Conservation (phyloP, 345 rosid genomes). For the Corchorus capsularis region DNA sequence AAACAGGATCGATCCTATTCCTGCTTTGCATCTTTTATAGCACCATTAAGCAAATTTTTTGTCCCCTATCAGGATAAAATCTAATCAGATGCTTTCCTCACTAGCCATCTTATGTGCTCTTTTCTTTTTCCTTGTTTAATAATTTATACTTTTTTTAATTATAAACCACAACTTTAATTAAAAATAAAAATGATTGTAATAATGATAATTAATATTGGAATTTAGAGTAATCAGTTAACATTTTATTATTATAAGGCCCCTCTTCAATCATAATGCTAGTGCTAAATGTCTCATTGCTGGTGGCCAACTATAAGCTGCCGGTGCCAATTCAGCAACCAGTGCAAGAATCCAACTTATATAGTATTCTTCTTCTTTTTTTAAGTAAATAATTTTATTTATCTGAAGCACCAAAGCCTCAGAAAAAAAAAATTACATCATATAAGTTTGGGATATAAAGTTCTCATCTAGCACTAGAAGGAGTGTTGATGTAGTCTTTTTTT, state of each 20-base stretch:
- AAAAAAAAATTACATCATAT: no score
- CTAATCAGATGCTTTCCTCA: constrained; percentile 14
- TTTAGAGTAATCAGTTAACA: neutral
- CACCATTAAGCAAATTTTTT: neutral
- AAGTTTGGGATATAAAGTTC: no score
- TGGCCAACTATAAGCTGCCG: constrained; percentile 3
- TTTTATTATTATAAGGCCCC: neutral
- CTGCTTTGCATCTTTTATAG: neutral
- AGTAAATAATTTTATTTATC: no score
- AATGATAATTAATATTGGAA: no score
- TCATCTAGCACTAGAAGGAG: no score
- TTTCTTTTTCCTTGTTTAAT: neutral
- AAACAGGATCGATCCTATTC: neutral
- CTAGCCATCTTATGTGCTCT: neutral
- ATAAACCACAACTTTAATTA: neutral
- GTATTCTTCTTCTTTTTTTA: no score
- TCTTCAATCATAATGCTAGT: neutral
- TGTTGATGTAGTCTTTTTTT: no score
- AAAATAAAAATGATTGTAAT: neutral
- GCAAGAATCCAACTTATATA: no score
- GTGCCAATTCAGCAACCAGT: neutral
- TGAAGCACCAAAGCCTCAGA: no score
- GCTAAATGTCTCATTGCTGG: constrained; percentile 5
- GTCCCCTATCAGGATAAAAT: neutral
- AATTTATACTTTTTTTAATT: neutral